These are phyloP conservation scores for Apiospora marii DNA, from an alignment of 2,329 filamentous ascomycete genomes.

Conservation along the genomic window DNA sequence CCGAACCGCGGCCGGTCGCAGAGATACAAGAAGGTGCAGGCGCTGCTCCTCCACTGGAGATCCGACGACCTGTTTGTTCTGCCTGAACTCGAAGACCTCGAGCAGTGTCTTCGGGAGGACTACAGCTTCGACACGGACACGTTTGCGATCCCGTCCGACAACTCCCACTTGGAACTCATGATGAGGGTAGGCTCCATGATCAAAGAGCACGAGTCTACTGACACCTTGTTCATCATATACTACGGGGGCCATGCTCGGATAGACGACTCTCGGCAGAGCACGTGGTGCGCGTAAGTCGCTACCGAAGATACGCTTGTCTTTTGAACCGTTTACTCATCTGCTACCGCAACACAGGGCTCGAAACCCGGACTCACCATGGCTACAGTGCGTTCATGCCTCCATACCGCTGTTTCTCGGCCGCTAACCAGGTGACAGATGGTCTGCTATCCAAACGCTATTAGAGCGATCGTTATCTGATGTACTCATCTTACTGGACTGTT, in stretches of 20 bases:
- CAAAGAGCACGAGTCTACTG: slow-evolving; percentile 62
- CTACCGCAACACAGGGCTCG: slow-evolving; percentile 50
- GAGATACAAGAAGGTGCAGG: slow-evolving; percentile 63
- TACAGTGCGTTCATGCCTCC: slow-evolving; percentile 53
- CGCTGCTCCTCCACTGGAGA: slow-evolving; percentile 64
- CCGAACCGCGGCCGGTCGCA: slow-evolving; percentile 63
- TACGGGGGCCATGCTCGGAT: slow-evolving; percentile 68
- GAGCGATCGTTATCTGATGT: slow-evolving; percentile 65
- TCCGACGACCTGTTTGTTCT: slow-evolving; percentile 66
- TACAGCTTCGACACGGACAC: slow-evolving; percentile 65
- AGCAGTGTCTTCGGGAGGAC: slow-evolving; percentile 61
- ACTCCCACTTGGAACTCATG: slow-evolving; percentile 66
- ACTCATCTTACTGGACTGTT: slow-evolving; percentile 66
- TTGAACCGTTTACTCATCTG: background rate
- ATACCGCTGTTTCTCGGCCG: slow-evolving; percentile 11
- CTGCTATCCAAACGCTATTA: slow-evolving; percentile 65
- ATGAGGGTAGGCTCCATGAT: slow-evolving; percentile 63
- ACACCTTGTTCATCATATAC: slow-evolving; percentile 65
- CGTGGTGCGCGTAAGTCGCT: slow-evolving; percentile 63
- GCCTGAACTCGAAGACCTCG: slow-evolving; percentile 64
- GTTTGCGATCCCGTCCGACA: slow-evolving; percentile 65
- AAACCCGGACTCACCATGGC: slow-evolving; percentile 59
- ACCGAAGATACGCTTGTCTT: background rate
- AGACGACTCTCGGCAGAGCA: slow-evolving; percentile 66
- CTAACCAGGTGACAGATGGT: slow-evolving; percentile 53